Conservation (phyloP, 2,329 filamentous ascomycete genomes). For the Fusarium sp. region DNA sequence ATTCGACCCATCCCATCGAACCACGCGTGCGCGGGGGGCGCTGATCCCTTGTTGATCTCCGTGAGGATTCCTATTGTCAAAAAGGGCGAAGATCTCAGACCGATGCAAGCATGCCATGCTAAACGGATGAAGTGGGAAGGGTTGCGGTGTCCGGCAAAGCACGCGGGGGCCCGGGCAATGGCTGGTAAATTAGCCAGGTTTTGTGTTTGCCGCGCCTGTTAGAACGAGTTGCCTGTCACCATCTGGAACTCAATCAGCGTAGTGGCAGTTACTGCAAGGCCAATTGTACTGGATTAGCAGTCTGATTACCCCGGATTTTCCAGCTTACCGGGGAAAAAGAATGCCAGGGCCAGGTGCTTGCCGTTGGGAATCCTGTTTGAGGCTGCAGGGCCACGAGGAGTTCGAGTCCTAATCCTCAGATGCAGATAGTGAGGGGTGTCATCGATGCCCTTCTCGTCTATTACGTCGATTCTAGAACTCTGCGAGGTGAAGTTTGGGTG, state of each 20-base stretch:
- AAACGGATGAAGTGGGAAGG: constrained; percentile 29
- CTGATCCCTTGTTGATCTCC: constrained; percentile 30
- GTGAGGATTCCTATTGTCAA: constrained; percentile 22
- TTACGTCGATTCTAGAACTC: constrained; percentile 25
- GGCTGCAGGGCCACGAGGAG: constrained; percentile 31
- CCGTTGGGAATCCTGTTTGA: constrained; percentile 24
- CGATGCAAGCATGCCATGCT: constrained; percentile 20
- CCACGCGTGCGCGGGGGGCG: constrained; percentile 15
- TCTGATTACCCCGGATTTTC: constrained; percentile 43
- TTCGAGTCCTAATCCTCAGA: background rate
- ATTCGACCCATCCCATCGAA: background rate
- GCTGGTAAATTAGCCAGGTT: constrained; percentile 31
- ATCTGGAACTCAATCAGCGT: constrained; percentile 31
- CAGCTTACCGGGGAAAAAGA: constrained; percentile 34
- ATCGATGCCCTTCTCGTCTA: constrained; percentile 5
- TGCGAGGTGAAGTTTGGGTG: constrained; percentile 17
- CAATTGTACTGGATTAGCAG: constrained; percentile 31
- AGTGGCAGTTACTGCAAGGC: constrained; percentile 20
- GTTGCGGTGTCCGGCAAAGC: constrained; percentile 35
- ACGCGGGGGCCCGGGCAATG: constrained; percentile 33
- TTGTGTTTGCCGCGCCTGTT: constrained; percentile 44
- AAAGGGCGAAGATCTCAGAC: constrained; percentile 33
- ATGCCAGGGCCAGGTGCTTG: constrained; percentile 40
- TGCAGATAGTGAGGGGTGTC: constrained; percentile 2
- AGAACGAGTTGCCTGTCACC: constrained; percentile 39